phyloP scores from a whole-genome alignment of 2,329 filamentous ascomycete species.

The Alternaria rosae region DNA sequence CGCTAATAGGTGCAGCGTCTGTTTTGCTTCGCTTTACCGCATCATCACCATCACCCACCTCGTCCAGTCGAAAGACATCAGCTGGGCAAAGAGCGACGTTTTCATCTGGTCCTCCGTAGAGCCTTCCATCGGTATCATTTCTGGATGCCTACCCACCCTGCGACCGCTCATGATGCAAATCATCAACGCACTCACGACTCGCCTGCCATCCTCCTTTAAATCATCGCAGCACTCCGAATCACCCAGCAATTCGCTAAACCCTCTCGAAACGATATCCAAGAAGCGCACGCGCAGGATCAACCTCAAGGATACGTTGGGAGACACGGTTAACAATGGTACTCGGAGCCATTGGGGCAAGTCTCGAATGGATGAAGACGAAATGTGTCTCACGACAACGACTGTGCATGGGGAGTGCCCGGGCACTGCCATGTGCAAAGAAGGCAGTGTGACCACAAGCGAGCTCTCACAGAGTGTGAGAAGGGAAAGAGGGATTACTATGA shows the following conservation, averaged over 20 bases:
- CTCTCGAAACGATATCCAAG: constrained; percentile 32
- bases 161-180: constrained; percentile 27
- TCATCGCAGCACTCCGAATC: constrained; percentile 13
- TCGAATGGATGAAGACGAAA: constrained; percentile 33
- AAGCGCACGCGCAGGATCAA: constrained; percentile 30
- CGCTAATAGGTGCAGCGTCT: constrained; percentile 12
- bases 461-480: constrained; percentile 2
- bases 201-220: constrained; percentile 17
- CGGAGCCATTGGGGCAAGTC: constrained; percentile 18
- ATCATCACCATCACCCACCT: constrained; percentile 33
- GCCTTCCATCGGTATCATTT: constrained; percentile 37
- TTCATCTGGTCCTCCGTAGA: constrained; percentile 40
- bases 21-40: constrained; percentile 37
- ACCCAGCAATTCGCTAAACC: constrained; percentile 12
- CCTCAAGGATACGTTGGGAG: constrained; percentile 22
- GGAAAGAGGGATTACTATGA: constrained; percentile 22
- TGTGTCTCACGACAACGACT: constrained; percentile 28
- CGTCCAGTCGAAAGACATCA: constrained; percentile 29
- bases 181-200: constrained; percentile 16
- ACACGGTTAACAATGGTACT: constrained; percentile 6
- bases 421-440: neutral
- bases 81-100: constrained; percentile 39
- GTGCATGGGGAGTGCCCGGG: constrained; percentile 9
- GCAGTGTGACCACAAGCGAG: neutral
- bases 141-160: constrained; percentile 33